These are phyloP conservation scores for Mycena olivaceomarginata DNA, from an alignment of 768 basidiomycete genomes.

Conservation along the genomic window DNA sequence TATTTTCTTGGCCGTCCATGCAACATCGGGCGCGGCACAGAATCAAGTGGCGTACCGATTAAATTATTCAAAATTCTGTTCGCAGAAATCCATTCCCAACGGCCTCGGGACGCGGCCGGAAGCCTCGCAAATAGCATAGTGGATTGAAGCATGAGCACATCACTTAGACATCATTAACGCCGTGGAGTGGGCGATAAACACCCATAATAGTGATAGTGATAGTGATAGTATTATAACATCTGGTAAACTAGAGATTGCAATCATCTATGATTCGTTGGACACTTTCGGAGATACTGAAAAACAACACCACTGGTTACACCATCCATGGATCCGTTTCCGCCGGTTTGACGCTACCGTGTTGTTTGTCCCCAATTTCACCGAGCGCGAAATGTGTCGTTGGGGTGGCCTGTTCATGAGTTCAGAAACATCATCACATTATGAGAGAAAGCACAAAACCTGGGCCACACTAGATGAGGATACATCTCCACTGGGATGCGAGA, in stretches of 20 bases:
- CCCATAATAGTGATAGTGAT: too few relatives aligned
- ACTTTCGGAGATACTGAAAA: too few relatives aligned
- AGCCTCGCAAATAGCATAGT: too few relatives aligned
- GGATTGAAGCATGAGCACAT: too few relatives aligned
- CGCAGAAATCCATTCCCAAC: background rate
- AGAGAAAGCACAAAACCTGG: constrained; percentile 2
- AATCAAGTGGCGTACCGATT: background rate
- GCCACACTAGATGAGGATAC: constrained; percentile 2
- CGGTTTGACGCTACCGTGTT: background rate
- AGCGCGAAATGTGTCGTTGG: constrained; percentile 5
- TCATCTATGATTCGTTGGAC: too few relatives aligned
- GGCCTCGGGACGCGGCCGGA: too few relatives aligned
- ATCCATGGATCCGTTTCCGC: constrained; percentile 4
- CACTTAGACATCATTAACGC: too few relatives aligned
- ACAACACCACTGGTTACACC: background rate
- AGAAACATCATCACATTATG: constrained; percentile 3
- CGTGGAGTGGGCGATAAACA: too few relatives aligned
- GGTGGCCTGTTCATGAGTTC: constrained; percentile 2
- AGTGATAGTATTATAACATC: too few relatives aligned
- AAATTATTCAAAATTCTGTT: background rate
- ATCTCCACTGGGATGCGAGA: background rate
- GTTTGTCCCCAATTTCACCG: constrained; percentile 1
- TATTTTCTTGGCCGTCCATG: background rate
- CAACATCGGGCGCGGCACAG: background rate
- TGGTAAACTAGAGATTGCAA: too few relatives aligned